phyloP scores from a whole-genome alignment of 805 yeast species.

The Yamadazyma olivae region DNA sequence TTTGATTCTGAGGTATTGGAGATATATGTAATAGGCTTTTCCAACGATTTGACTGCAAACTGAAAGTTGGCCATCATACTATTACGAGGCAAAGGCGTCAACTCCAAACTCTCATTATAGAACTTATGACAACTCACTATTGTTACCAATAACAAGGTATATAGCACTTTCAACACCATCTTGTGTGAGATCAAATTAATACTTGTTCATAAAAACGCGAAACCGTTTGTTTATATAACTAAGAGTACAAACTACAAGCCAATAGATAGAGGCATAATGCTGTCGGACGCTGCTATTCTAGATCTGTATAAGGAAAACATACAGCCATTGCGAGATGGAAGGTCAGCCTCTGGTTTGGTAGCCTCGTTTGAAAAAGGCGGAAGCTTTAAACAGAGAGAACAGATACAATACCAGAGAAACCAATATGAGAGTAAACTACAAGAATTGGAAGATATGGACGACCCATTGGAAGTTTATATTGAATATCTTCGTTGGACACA shows the following conservation, averaged over 20 bases:
- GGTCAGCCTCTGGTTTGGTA: slow-evolving; percentile 60
- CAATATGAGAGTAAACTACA: slow-evolving; percentile 49
- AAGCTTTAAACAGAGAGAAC: slow-evolving; percentile 17
- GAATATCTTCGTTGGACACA: slow-evolving; percentile 75
- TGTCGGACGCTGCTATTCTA: slow-evolving; percentile 3
- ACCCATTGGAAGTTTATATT: slow-evolving; percentile 75
- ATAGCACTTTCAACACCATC: background rate
- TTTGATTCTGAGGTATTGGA: background rate
- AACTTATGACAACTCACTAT: slow-evolving; percentile 1
- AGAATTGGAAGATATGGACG: slow-evolving; percentile 65
- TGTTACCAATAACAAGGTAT: background rate
- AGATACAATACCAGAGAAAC: slow-evolving; percentile 30
- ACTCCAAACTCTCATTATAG: slow-evolving; percentile 58
- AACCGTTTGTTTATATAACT: background rate
- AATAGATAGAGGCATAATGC: no score
- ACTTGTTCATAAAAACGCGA: background rate
- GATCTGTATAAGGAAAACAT: slow-evolving; percentile 73
- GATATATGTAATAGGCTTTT: slow-evolving; percentile 16
- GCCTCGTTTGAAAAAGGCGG: slow-evolving; percentile 32
- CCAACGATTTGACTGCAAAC: slow-evolving; percentile 61
- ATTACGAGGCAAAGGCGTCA: slow-evolving; percentile 75
- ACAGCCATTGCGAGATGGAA: slow-evolving; percentile 61
- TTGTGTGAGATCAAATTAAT: background rate
- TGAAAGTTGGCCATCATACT: slow-evolving; percentile 66
- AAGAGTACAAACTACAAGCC: no score